Base-by-base conservation (phyloP, 495 filamentous ascomycete genomes). In the Trichoderma gamsii region DNA sequence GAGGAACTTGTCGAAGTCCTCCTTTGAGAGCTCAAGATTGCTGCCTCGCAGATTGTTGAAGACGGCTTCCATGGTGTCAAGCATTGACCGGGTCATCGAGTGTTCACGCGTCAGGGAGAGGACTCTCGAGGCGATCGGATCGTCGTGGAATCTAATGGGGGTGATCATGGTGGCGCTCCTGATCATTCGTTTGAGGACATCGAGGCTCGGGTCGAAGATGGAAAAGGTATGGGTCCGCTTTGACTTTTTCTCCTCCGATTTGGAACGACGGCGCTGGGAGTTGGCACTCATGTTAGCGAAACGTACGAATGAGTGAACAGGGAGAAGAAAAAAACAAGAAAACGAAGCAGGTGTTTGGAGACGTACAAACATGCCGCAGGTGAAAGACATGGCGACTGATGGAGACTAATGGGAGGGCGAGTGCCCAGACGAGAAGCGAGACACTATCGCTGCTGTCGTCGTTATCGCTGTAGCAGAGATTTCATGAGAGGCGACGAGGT, bases 1-100 rank as follows among this genome's bases (percentile, higher is more conserved):
- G 46, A 84, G 70, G 67, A 83, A 84, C 41, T 68, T 66, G 4
- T 69, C 67, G 68, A 83, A 75, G 18, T 72, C 72, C 11, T 74
- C 71, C 16, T 74, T 73, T 6, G 78, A 73, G 23, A 84, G 63
- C 12, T 66, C 61, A 63, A 52, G 63, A 21, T 76, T 70, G 29
- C 69, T 64, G 21, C 70, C 74, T 41, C 77, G 71, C 23, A 77
- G 32, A 1, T 69, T 71, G 64, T 76, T 66, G 70, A 77, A 82
- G 9, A 81, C 65, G 49, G 73, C 73, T 51, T 68, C 67, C 15
- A 68, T 38, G 4, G 29, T 25, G 15, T 4, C 11, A 21, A 43
- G 15, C 52, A 68, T 64, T 7, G 38, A 6, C 2, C 16, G 35
- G 18, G 35, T 68, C 52, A 68, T 52, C 2, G n/a, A n/a, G n/a